Base-by-base conservation (phyloP, 148 eudicot genomes). In the Simmondsia chinensis region DNA sequence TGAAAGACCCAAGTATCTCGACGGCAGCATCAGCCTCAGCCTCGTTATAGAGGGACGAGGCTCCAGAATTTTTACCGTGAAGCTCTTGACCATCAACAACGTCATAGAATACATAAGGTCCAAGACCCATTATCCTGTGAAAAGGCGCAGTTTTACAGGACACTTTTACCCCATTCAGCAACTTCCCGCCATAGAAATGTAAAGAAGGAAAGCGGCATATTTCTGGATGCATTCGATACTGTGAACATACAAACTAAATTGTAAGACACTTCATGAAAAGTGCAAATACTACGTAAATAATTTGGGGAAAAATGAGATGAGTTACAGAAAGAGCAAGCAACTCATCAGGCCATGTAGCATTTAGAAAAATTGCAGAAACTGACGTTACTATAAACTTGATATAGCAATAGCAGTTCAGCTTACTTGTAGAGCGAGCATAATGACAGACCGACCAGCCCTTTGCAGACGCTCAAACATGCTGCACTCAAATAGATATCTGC, bases 401-500 rank as follows among this genome's bases (percentile, higher is more conserved):
- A 30, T n/a, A 22, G 48, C 23, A 24, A 29, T 27, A 33, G 35
- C 47, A 48, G 55, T 30, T 56, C 46, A 25, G 30, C 32, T 47
- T 85, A 93, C 99, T 77, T 93, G 99, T 63, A 79, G 63, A 20
- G 94, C 80, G 41, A 93, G 87, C 96, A 93, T 82, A 55, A 77
- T 68, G 46, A 93, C 89, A 58, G 94, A 94, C 67, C 77, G 80
- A 57, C 87, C 89, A 65, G 96, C 99, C 59, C 86, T 68, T 64
- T 93, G 99, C 48, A 93, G 54, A 46, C 99, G 93, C 65, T 93
- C 96, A 72, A 93, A 93, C 99, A 93, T 93, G 86, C 99, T 93
- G 75, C 99, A 93, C 58, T 93, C 82, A 26, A 76, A 93, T 43
- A 67, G 27, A 58, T 79, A 93, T 61, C 77, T 86, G 72, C 89